These are phyloP conservation scores for Blastobotrys mokoenaii DNA, from an alignment of 805 yeast species.

Conservation along the genomic window DNA sequence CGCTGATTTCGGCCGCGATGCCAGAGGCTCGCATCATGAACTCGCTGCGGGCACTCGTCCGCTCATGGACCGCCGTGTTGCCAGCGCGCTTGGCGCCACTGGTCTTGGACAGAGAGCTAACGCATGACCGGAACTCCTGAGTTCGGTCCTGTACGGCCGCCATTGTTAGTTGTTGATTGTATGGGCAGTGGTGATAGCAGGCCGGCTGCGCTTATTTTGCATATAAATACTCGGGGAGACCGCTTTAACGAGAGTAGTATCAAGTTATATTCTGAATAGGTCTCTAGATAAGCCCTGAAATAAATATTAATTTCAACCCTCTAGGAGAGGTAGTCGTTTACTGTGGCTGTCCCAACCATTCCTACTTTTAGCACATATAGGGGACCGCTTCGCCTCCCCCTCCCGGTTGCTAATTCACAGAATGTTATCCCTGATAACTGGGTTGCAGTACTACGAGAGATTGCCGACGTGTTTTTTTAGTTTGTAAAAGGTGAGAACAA, in stretches of 20 bases:
- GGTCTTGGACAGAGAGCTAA: conserved; percentile 60
- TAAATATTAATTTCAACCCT: not conserved
- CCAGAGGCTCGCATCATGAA: conserved; percentile 64
- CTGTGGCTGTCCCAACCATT: not conserved
- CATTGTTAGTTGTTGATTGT: conserved; percentile 1
- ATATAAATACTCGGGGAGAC: not conserved
- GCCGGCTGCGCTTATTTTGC: not conserved
- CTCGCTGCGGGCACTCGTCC: conserved; percentile 35
- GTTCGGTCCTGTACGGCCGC: conserved; percentile 67
- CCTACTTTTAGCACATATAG: no score
- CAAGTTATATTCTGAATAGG: no score
- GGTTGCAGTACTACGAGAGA: no score
- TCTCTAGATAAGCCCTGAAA: no score
- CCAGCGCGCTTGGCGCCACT: conserved; percentile 19
- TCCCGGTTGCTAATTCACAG: no score
- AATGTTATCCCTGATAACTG: no score
- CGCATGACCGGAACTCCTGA: conserved; percentile 87
- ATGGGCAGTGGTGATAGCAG: no score
- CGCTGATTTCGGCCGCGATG: conserved; percentile 83
- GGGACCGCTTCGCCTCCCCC: no score
- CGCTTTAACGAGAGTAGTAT: no score
- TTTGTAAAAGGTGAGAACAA: no score
- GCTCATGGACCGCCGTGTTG: conserved; percentile 2
- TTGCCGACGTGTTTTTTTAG: no score
- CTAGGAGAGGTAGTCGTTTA: not conserved